Evolutionary conservation across 2,329 filamentous ascomycete species (phyloP).

Genomic region (Trichophyton schoenleinii): DNA sequence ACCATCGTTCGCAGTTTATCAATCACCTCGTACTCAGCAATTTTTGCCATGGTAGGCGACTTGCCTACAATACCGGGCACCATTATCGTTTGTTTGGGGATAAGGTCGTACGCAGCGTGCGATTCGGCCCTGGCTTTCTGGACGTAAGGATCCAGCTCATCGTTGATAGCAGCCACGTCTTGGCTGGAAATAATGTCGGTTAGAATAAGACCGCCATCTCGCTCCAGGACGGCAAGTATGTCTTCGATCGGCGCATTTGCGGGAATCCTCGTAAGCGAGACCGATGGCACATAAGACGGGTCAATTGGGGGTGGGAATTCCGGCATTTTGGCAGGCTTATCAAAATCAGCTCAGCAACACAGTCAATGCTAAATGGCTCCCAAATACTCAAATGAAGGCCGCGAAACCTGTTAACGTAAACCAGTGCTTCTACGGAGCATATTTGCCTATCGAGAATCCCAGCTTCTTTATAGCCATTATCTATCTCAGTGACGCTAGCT

Average conservation of each 20-base stretch:
- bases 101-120: conserved; percentile 1
- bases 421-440: not conserved
- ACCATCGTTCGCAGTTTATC: conserved; percentile 1
- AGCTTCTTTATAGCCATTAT: not conserved
- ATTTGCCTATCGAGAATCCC: not conserved
- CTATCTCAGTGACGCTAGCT: not conserved
- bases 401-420: not conserved
- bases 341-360: not conserved
- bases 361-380: not conserved
- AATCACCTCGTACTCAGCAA: not conserved
- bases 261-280: not conserved
- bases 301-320: conserved; percentile 2
- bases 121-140: not conserved
- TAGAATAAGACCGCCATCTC: not conserved
- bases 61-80: not conserved
- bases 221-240: not conserved
- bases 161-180: not conserved
- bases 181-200: not conserved
- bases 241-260: not conserved
- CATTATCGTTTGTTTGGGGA: conserved; percentile 3
- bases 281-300: not conserved
- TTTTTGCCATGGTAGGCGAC: not conserved
- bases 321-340: not conserved
- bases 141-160: not conserved
- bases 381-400: not conserved